A percentile compares a stretch with the other conserved stretches of the same genome.
Conservation (phyloP, 2,329 filamentous ascomycete species). For the Plenodomus biglobosus region DNA sequence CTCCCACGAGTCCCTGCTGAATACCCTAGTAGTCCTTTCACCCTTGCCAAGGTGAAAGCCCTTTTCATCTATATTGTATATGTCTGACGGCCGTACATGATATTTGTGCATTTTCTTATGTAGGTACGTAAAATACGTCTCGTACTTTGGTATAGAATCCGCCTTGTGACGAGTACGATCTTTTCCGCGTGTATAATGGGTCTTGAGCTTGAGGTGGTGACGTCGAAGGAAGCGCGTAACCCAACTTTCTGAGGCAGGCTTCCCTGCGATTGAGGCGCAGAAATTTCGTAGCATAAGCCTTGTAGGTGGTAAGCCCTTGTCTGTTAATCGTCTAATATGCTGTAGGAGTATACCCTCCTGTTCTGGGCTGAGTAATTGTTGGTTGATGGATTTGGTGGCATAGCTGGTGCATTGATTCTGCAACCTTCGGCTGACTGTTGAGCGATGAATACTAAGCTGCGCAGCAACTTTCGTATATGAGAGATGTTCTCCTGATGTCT, state of each 20-base stretch:
- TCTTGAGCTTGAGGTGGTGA: slow-evolving; percentile 3
- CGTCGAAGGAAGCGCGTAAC: slow-evolving; percentile 2
- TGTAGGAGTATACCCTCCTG: slow-evolving; percentile 2
- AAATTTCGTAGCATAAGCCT: slow-evolving; percentile 6
- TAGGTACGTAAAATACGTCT: slow-evolving; percentile 1
- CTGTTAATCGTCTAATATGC: not conserved
- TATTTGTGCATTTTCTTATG: slow-evolving; percentile 1
- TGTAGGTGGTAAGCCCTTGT: slow-evolving; percentile 1
- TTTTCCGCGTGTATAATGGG: not conserved
- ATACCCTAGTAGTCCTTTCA: not conserved
- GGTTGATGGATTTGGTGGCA: not conserved
- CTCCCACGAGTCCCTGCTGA: not conserved
- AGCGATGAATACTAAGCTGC: not conserved
- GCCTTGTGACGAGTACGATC: slow-evolving; percentile 6
- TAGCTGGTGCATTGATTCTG: not conserved
- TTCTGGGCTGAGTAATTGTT: not conserved
- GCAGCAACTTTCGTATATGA: not conserved
- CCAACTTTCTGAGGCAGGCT: not conserved
- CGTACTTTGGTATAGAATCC: slow-evolving; percentile 2
- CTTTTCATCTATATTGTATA: not conserved
- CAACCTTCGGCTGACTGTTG: not conserved
- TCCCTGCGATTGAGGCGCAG: not conserved
- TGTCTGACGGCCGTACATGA: not conserved
- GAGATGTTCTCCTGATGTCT: not conserved
- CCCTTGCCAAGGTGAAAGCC: not conserved